Evolutionary conservation across 139 green algal species (phyloP).

Genomic region (Ettlia oleoabundans): DNA sequence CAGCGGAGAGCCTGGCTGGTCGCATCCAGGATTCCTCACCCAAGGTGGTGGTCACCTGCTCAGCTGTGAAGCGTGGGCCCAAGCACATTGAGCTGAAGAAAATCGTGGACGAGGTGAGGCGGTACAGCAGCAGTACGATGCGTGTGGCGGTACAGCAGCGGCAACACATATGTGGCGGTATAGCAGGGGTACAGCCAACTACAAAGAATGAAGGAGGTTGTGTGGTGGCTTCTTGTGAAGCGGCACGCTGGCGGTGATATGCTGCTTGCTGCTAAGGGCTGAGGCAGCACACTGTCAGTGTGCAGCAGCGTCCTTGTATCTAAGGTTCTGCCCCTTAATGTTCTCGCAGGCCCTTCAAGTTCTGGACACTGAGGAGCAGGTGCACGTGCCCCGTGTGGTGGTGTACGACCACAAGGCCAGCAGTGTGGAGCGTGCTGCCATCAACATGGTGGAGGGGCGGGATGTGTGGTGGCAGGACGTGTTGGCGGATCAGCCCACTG

Average conservation of each 20-base stretch:
- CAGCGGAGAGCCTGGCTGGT: constrained; percentile 82
- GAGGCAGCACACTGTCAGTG: too few relatives aligned
- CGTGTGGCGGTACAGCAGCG: background rate
- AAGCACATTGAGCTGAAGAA: constrained; percentile 90
- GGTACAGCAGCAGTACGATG: background rate
- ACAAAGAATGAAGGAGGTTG: too few relatives aligned
- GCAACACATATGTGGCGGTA: background rate
- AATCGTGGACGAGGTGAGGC: constrained; percentile 78
- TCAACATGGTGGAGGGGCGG: constrained; percentile 38
- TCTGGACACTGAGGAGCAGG: constrained; percentile 41
- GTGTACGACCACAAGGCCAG: constrained; percentile 78
- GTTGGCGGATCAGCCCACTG: constrained; percentile 57
- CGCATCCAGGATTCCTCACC: constrained; percentile 74
- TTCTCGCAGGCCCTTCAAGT: constrained; percentile 34
- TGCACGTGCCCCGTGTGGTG: constrained; percentile 60
- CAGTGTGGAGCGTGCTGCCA: constrained; percentile 6
- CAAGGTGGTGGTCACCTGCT: constrained; percentile 54
- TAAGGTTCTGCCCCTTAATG: background rate
- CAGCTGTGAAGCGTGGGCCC: constrained; percentile 77
- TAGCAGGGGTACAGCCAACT: background rate
- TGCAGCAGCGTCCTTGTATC: too few relatives aligned
- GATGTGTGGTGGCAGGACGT: constrained; percentile 91
- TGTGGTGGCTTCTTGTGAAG: too few relatives aligned
- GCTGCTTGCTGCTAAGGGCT: too few relatives aligned
- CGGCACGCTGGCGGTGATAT: too few relatives aligned